Conservation (phyloP, 164 flowering plant species). For the Magnolia kwangsiensis region DNA sequence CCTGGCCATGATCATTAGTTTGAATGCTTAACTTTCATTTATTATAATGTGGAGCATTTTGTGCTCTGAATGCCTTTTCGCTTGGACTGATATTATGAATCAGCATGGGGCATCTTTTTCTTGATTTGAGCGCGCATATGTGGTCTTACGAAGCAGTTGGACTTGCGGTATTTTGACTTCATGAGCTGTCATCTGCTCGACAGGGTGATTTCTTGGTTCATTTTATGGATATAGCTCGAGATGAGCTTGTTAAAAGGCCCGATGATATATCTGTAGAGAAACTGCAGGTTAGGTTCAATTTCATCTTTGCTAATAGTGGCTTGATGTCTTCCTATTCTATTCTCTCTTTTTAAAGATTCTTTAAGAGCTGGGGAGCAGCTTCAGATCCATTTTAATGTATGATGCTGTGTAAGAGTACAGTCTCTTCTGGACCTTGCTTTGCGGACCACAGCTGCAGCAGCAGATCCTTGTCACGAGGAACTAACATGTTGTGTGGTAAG, state of each 20-base stretch:
- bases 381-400: too few species aligned
- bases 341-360: not conserved
- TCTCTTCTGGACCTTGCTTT: too few species aligned
- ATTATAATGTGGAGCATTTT: too few species aligned
- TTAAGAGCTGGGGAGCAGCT: not conserved
- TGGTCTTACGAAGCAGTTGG: not conserved
- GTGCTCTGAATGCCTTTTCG: too few species aligned
- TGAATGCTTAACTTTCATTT: too few species aligned
- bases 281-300: conserved; percentile 59
- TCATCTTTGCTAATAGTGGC: not conserved
- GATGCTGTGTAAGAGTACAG: too few species aligned
- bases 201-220: conserved; percentile 99
- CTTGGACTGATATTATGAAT: not conserved
- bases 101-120: not conserved
- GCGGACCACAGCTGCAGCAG: too few species aligned
- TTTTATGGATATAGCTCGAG: conserved; percentile 96
- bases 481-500: too few species aligned
- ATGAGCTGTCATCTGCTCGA: not conserved
- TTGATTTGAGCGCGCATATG: not conserved
- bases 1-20: too few species aligned
- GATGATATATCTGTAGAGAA: conserved; percentile 89
- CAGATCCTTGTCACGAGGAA: too few species aligned
- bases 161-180: not conserved
- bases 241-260: conserved; percentile 72
- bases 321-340: not conserved